These are phyloP conservation scores for Albugo candida DNA, from an alignment of 352 stramenopile species.

Conservation along the genomic window DNA sequence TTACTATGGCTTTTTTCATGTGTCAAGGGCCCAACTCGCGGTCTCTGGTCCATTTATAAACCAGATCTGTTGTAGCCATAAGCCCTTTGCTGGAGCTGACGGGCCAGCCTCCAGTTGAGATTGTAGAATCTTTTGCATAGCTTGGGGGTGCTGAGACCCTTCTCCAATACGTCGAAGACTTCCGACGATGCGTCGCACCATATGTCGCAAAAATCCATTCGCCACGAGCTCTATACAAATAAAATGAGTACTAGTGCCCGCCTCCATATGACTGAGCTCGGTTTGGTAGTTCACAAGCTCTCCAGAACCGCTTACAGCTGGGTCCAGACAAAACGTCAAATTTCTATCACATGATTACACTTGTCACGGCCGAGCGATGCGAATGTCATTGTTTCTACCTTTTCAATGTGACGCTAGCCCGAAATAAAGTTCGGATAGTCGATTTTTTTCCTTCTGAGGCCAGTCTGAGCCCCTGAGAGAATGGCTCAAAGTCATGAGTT, in stretches of 20 bases:
- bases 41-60: conserved; percentile 49
- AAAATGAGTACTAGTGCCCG: conserved; percentile 26
- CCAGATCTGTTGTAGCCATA: conserved; percentile 76
- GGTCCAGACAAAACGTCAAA: conserved; percentile 53
- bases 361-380: background rate
- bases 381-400: conserved; percentile 10
- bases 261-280: conserved; percentile 4
- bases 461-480: conserved; percentile 59
- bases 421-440: conserved; percentile 48
- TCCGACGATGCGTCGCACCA: conserved; percentile 73
- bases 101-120: conserved; percentile 28
- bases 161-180: conserved; percentile 63
- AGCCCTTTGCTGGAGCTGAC: conserved; percentile 51
- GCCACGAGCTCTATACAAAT: conserved; percentile 68
- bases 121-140: conserved; percentile 49
- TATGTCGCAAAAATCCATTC: conserved; percentile 73
- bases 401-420: conserved; percentile 30
- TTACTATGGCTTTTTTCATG: no score
- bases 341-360: conserved; percentile 16
- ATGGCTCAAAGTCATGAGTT: conserved; percentile 57
- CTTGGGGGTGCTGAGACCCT: conserved; percentile 24
- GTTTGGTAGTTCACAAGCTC: conserved; percentile 21
- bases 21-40: no score
- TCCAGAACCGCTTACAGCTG: conserved; percentile 24
- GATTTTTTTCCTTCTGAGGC: conserved; percentile 30